A percentile compares a stretch with the other conserved stretches of the same genome.
These are phyloP conservation scores for Penicillium crustosum DNA, from an alignment of 2,329 filamentous ascomycete species.

Conservation along the genomic window DNA sequence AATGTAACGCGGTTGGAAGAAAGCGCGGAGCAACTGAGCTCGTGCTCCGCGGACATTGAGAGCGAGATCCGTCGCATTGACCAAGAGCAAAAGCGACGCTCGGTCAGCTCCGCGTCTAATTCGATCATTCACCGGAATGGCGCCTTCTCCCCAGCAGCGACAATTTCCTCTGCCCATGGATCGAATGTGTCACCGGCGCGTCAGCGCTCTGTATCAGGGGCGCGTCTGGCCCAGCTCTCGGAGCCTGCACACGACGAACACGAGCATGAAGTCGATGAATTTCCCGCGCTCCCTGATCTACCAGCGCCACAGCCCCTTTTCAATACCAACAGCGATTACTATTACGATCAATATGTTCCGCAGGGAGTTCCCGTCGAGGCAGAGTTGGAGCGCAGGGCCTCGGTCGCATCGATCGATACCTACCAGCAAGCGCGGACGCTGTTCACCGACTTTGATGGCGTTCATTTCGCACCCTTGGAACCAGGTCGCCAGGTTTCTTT, in stretches of 20 bases:
- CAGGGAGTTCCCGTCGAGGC: conserved; percentile 5
- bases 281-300: conserved; percentile 10
- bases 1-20: conserved; percentile 52
- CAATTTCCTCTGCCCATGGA: conserved; percentile 42
- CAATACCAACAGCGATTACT: conserved; percentile 14
- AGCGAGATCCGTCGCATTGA: conserved; percentile 49
- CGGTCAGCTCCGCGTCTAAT: conserved; percentile 45
- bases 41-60: conserved; percentile 46
- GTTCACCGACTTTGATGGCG: conserved; percentile 53
- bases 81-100: conserved; percentile 45
- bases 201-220: conserved; percentile 39
- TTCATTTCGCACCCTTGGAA: conserved; percentile 42
- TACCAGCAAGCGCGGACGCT: conserved; percentile 46
- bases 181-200: conserved; percentile 45
- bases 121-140: conserved; percentile 43
- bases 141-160: conserved; percentile 41
- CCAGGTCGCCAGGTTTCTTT: conserved; percentile 38
- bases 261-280: conserved; percentile 22
- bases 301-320: conserved; percentile 15
- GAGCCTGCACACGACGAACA: conserved; percentile 41
- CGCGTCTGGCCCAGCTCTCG: conserved; percentile 41
- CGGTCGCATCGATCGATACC: conserved; percentile 48
- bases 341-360: conserved; percentile 21
- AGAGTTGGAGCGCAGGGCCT: conserved; percentile 35
- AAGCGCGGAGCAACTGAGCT: conserved; percentile 50